A percentile compares a stretch with the other conserved stretches of the same genome.
These are phyloP conservation scores for Hygrocybe coccinea DNA, from an alignment of 768 basidiomycete genomes.

Conservation along the genomic window DNA sequence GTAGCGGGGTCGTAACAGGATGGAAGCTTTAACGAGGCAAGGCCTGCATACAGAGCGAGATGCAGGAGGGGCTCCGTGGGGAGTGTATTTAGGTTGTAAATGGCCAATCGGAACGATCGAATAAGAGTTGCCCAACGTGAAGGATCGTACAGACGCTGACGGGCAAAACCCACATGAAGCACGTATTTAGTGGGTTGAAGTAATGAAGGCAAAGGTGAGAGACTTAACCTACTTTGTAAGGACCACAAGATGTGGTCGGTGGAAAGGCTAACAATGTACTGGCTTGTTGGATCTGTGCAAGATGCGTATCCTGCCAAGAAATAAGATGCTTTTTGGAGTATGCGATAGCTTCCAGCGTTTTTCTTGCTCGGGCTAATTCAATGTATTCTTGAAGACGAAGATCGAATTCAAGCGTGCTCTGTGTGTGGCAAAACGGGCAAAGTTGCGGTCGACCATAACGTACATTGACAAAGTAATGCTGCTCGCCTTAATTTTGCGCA, in stretches of 20 bases:
- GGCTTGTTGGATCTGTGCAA: slow-evolving; percentile 70
- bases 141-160: slow-evolving; percentile 76
- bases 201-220: neutral
- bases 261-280: slow-evolving; percentile 72
- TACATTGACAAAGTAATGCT: neutral
- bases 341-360: slow-evolving; percentile 69
- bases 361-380: slow-evolving; percentile 71
- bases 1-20: slow-evolving; percentile 63
- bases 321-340: slow-evolving; percentile 80
- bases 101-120: slow-evolving; percentile 76
- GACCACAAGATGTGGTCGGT: slow-evolving; percentile 63
- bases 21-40: slow-evolving; percentile 86
- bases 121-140: slow-evolving; percentile 73
- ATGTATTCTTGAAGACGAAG: slow-evolving; percentile 95
- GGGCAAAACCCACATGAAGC: slow-evolving; percentile 4
- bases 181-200: neutral
- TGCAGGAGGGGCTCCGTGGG: slow-evolving; percentile 84
- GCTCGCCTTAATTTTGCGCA: slow-evolving; percentile 83
- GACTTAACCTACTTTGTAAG: slow-evolving; percentile 63
- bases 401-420: slow-evolving; percentile 96
- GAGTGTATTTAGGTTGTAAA: slow-evolving; percentile 82
- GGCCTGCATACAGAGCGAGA: slow-evolving; percentile 85
- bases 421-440: slow-evolving; percentile 6
- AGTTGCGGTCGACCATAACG: neutral
- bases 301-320: slow-evolving; percentile 78